These are phyloP conservation scores for Eucalyptus decipiens DNA, from an alignment of 345 rosid genomes.

Conservation along the genomic window DNA sequence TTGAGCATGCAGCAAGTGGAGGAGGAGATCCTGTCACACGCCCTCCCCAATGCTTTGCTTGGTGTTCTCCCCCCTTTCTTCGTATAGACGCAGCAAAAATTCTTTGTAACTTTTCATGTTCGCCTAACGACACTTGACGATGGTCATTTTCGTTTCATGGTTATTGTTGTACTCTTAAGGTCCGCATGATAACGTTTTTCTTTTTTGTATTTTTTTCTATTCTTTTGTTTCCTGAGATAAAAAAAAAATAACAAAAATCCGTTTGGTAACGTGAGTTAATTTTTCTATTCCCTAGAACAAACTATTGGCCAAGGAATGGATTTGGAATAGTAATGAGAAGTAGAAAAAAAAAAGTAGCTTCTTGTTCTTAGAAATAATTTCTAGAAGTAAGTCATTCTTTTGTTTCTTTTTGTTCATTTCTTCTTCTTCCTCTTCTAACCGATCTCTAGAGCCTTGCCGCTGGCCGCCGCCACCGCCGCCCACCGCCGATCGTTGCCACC, in stretches of 20 bases:
- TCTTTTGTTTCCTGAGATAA: too few species aligned
- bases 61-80: neutral
- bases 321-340: accelerated
- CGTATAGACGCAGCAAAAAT: neutral
- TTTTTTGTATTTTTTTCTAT: too few species aligned
- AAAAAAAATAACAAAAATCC: accelerated
- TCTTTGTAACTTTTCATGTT: neutral
- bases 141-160: neutral
- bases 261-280: too few species aligned
- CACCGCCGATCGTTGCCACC: accelerated
- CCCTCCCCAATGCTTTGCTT: slow-evolving; percentile 29
- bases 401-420: too few species aligned
- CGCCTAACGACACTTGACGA: neutral
- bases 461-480: accelerated
- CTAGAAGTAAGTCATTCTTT: too few species aligned
- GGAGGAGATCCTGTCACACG: slow-evolving; percentile 53
- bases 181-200: accelerated
- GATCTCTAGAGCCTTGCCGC: too few species aligned
- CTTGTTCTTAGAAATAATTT: accelerated
- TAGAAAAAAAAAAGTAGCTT: too few species aligned
- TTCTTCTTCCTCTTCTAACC: too few species aligned
- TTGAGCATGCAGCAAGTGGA: slow-evolving; percentile 46
- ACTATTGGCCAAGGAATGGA: too few species aligned
- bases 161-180: neutral
- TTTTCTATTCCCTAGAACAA: accelerated